Evolutionary conservation across 2,329 filamentous ascomycete species (phyloP).

Genomic region (Penicillium sp.): DNA sequence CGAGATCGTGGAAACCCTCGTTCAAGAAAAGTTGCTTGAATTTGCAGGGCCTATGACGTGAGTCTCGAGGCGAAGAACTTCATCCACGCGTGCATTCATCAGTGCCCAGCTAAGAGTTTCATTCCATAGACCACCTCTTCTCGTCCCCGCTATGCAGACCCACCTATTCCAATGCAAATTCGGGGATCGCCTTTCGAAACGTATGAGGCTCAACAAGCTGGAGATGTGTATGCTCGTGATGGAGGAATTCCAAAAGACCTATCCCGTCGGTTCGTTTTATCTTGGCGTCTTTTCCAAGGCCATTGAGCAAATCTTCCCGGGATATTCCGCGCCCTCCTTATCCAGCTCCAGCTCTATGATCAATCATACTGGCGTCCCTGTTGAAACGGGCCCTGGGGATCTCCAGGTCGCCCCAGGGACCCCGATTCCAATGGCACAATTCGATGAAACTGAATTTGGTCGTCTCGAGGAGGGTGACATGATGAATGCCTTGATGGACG

Average conservation of each 20-base stretch:
- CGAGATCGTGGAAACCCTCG: constrained; percentile 27
- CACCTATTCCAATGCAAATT: constrained; percentile 31
- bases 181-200: constrained; percentile 21
- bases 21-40: constrained; percentile 21
- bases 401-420: not conserved
- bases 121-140: constrained; percentile 21
- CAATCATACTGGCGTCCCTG: not conserved
- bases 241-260: constrained; percentile 32
- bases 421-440: not conserved
- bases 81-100: not conserved
- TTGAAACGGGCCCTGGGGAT: too few relatives aligned
- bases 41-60: constrained; percentile 30
- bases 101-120: not conserved
- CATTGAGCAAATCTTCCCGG: constrained; percentile 24
- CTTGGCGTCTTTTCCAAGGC: constrained; percentile 28
- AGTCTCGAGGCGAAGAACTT: too few relatives aligned
- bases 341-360: not conserved
- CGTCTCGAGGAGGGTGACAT: constrained; percentile 6
- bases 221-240: constrained; percentile 34
- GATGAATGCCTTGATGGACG: constrained; percentile 24
- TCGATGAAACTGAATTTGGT: constrained; percentile 1
- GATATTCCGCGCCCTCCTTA: constrained; percentile 8
- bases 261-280: constrained; percentile 29
- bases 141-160: constrained; percentile 36
- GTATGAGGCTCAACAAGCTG: constrained; percentile 32